phyloP scores from a whole-genome alignment of 805 yeast species.

The Candida michaelii region DNA sequence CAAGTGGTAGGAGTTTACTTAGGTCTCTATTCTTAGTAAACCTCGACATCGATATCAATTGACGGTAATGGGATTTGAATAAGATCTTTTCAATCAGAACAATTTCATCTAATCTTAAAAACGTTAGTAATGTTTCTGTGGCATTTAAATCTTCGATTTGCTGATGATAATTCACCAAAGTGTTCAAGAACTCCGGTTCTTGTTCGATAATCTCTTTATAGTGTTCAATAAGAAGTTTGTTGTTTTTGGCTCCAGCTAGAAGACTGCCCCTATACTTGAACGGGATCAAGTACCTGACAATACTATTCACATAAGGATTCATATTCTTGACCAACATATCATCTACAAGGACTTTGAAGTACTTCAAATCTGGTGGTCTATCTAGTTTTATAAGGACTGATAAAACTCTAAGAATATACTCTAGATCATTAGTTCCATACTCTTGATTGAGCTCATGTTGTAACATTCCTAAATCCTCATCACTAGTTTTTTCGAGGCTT shows the following conservation, averaged over 20 bases:
- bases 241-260: neutral
- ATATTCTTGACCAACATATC: constrained; percentile 2
- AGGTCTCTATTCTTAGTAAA: constrained; percentile 12
- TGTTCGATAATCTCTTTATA: constrained; percentile 25
- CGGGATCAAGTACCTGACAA: constrained; percentile 9
- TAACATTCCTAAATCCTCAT: neutral
- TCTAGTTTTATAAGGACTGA: neutral
- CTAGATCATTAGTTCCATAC: neutral
- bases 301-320: constrained; percentile 5
- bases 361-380: constrained; percentile 12
- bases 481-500: constrained; percentile 6
- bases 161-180: constrained; percentile 27
- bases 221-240: constrained; percentile 18
- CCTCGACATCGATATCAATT: constrained; percentile 28
- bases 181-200: constrained; percentile 29
- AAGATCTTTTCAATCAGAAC: constrained; percentile 21
- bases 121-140: constrained; percentile 26
- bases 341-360: constrained; percentile 4
- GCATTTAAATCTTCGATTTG: constrained; percentile 18
- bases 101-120: constrained; percentile 25
- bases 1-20: constrained; percentile 8
- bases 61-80: constrained; percentile 19
- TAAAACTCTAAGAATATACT: neutral
- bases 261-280: constrained; percentile 5
- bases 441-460: too few relatives aligned